phyloP scores from a whole-genome alignment of 306 rosid species.

The Quercus aquifolioides region DNA sequence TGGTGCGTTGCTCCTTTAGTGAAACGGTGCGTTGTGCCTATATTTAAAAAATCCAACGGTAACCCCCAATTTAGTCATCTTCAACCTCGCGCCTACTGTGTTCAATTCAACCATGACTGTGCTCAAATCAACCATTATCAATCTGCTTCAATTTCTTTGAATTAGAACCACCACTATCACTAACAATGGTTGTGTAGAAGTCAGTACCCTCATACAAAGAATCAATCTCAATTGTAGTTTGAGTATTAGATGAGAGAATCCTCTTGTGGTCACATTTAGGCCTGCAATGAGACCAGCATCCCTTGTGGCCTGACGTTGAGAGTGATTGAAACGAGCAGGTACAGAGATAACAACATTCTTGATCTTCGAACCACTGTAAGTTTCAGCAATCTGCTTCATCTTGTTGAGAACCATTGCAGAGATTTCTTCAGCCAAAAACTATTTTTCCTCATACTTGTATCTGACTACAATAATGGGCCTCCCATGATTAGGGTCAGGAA shows the following conservation, averaged over 20 bases:
- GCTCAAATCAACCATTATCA: no score
- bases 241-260: conserved; percentile 36
- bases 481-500: conserved; percentile 18
- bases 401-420: conserved; percentile 30
- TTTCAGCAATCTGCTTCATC: conserved; percentile 39
- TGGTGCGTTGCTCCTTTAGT: no score
- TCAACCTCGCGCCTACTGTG: no score
- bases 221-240: conserved; percentile 36
- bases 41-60: no score
- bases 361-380: conserved; percentile 19
- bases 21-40: no score
- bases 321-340: conserved; percentile 37
- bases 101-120: no score
- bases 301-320: conserved; percentile 38
- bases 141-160: no score
- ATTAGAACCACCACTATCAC: no score
- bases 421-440: conserved; percentile 38
- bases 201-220: conserved; percentile 35
- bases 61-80: no score
- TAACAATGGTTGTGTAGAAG: conserved; percentile 14
- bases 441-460: conserved; percentile 34
- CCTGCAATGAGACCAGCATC: conserved; percentile 36
- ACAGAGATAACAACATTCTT: conserved; percentile 39
- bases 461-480: conserved; percentile 31
- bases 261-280: conserved; percentile 39